Base-by-base conservation (phyloP, 768 basidiomycete species). In the Tricholoma saponaceum region DNA sequence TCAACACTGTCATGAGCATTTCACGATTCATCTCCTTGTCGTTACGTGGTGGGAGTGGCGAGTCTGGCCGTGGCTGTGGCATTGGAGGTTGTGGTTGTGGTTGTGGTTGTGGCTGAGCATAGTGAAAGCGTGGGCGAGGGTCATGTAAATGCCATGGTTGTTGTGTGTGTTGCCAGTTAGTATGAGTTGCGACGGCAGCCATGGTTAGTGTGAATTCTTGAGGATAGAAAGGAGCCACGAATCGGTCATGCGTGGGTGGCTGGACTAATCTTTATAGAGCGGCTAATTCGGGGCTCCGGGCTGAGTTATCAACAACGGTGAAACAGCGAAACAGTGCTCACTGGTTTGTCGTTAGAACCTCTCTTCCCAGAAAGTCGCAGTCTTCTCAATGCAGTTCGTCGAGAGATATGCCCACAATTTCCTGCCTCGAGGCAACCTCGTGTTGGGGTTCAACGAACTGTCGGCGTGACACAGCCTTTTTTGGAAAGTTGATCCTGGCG, bases 1-100 rank as follows among this genome's bases (percentile, higher is more conserved):
- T 67, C 37, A 89, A 80, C 53, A 84, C 73, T 2, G 64, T 58
- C 25, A 74, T 51, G 58, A 89, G 80, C 54, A 69, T 69, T 4
- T 75, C 74, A 13, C 76, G 66, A 20, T 69, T 74, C 37, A 82
- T 70, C 43, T 78, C 74, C 32, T 68, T 67, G 22, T 69, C 66
- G 55, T 81, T 82, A 55, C 71, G 72, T 8, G 62, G 63, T 7
- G 71, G 70, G 5, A 68, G 25, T 23, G 53, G 53, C 10, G 51
- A 44, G 6, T 55, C 55, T 12, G 55, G 39, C 7, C n/a, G n/a
- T n/a, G n/a, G n/a, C n/a, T n/a, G n/a, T n/a, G n/a, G n/a, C n/a
- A n/a, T n/a, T n/a, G n/a, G n/a, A n/a, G 56, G 52, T 2, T 33
- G 26, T 5, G 47, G 23, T 12, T 33, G 52, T 20, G 55, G 55